Evolutionary conservation across 1,284 basidiomycete species (phyloP).

Genomic region (Ceratobasidium sp.): DNA sequence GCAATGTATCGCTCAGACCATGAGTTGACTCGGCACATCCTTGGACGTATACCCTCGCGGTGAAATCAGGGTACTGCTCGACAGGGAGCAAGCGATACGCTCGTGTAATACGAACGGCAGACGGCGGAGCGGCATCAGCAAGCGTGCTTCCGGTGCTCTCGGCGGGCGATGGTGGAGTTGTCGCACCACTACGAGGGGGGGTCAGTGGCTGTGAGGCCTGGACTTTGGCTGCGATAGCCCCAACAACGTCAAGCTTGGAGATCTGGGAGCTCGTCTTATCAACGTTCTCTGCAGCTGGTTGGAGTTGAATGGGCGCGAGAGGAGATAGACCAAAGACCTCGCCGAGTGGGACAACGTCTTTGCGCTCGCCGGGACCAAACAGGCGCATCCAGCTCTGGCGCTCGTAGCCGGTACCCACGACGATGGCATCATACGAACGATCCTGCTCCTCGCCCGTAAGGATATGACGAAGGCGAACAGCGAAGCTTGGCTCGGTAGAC

Average conservation of each 20-base stretch:
- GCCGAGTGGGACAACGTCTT: constrained; percentile 11
- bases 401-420: constrained; percentile 66
- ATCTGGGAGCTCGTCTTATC: not conserved
- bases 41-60: constrained; percentile 61
- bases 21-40: constrained; percentile 64
- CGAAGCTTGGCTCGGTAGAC: constrained; percentile 14
- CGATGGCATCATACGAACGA: constrained; percentile 57
- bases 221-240: constrained; percentile 3
- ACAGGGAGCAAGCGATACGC: constrained; percentile 54
- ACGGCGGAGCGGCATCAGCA: constrained; percentile 23
- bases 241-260: constrained; percentile 9
- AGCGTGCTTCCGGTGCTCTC: constrained; percentile 12
- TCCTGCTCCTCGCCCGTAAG: constrained; percentile 23
- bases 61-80: constrained; percentile 44
- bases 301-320: constrained; percentile 17
- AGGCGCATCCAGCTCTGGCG: constrained; percentile 57
- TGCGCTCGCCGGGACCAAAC: constrained; percentile 43
- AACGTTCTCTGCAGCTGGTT: constrained; percentile 5
- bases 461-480: constrained; percentile 17
- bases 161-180: constrained; percentile 23
- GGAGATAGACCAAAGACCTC: constrained; percentile 35
- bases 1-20: constrained; percentile 62
- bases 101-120: constrained; percentile 22
- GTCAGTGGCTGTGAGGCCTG: constrained; percentile 18
- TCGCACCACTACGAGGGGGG: constrained; percentile 25